Conservation (phyloP, 768 basidiomycete species). For the Suillus weaverae region DNA sequence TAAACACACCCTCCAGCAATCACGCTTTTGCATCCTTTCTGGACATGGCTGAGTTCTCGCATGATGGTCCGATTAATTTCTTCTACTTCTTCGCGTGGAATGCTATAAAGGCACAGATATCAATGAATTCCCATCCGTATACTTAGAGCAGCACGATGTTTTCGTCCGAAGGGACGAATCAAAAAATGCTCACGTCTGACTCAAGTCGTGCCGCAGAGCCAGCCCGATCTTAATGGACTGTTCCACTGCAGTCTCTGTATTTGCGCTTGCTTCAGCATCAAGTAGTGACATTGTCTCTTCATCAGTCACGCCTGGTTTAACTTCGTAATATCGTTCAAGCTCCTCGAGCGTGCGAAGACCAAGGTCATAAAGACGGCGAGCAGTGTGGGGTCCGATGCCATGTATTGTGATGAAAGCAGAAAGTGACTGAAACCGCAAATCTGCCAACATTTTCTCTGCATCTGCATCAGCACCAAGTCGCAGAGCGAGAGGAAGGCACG, state of each 20-base stretch:
- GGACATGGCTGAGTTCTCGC: constrained; percentile 60
- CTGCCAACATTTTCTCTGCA: constrained; percentile 47
- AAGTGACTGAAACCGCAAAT: constrained; percentile 56
- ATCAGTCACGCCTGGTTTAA: constrained; percentile 37
- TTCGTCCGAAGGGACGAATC: neutral
- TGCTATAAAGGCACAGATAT: constrained; percentile 40
- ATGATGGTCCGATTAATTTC: constrained; percentile 70
- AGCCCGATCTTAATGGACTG: constrained; percentile 58
- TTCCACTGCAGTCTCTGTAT: constrained; percentile 32
- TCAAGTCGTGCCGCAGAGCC: constrained; percentile 57
- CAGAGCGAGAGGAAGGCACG: constrained; percentile 12
- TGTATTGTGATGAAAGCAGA: constrained; percentile 63
- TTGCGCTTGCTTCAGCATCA: constrained; percentile 15
- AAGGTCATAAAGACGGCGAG: constrained; percentile 61
- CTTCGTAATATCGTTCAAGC: constrained; percentile 61
- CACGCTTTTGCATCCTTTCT: constrained; percentile 68
- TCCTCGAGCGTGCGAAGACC: constrained; percentile 70
- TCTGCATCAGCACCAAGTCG: neutral
- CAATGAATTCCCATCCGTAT: neutral
- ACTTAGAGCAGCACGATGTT: neutral
- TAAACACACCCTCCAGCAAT: constrained; percentile 76
- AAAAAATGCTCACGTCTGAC: constrained; percentile 37
- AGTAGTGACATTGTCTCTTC: constrained; percentile 24
- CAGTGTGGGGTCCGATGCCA: constrained; percentile 72
- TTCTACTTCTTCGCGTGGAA: constrained; percentile 75